These are phyloP conservation scores for Pythium vanterpoolii DNA, from an alignment of 352 stramenopile genomes.

Conservation along the genomic window DNA sequence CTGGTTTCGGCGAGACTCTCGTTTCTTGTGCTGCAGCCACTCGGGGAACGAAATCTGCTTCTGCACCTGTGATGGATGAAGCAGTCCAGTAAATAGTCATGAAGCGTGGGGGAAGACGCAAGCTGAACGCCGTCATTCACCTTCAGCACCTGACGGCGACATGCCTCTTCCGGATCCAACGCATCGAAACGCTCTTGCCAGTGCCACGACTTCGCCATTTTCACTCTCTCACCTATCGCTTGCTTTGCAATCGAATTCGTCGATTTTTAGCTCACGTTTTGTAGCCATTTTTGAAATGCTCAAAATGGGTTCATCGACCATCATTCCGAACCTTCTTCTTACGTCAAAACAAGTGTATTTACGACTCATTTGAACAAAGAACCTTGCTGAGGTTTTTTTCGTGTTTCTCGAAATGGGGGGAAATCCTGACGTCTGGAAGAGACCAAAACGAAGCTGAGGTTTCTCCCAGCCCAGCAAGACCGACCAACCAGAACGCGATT, in stretches of 20 bases:
- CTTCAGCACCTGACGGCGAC: conserved; percentile 46
- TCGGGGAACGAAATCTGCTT: conserved; percentile 38
- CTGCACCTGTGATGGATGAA: conserved; percentile 30
- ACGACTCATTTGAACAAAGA: conserved; percentile 10
- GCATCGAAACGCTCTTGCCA: conserved; percentile 59
- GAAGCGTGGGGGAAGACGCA: background rate
- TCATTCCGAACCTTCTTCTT: conserved; percentile 13
- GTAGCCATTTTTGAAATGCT: conserved; percentile 18
- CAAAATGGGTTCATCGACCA: conserved; percentile 14
- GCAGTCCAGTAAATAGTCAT: background rate
- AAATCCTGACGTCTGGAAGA: conserved; percentile 2
- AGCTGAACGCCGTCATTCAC: conserved; percentile 10
- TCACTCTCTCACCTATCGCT: too few species aligned
- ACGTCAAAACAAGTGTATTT: conserved; percentile 8
- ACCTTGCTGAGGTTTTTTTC: conserved; percentile 27
- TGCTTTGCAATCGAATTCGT: too few species aligned
- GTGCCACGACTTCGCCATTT: conserved; percentile 36
- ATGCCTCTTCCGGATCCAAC: conserved; percentile 35
- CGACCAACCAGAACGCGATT: conserved; percentile 37
- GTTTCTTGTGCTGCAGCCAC: conserved; percentile 39
- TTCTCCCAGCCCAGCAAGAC: conserved; percentile 11
- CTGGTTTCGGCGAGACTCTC: background rate
- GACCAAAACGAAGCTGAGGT: conserved; percentile 9
- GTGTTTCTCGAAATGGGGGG: conserved; percentile 5
- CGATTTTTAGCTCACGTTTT: background rate